phyloP scores from a whole-genome alignment of 129 eudicot species.

The Centella asiatica region DNA sequence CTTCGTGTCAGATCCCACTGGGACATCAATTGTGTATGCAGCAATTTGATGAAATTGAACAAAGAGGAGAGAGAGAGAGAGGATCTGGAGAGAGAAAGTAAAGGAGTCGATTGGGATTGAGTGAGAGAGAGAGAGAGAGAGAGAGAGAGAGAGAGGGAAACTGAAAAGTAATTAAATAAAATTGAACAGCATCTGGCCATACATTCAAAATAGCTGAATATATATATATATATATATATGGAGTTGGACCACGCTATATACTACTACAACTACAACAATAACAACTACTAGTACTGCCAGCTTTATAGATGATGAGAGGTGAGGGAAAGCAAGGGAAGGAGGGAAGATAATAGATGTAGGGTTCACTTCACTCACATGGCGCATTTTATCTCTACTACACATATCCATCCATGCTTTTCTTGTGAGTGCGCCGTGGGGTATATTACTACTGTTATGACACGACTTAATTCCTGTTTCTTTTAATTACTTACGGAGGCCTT shows the following conservation, averaged over 20 bases:
- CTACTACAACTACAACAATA: neutral
- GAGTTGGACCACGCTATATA: neutral
- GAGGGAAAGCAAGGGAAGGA: neutral
- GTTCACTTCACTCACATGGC: conserved; percentile 25
- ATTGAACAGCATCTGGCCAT: no score
- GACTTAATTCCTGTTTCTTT: no score
- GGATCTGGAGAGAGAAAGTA: neutral
- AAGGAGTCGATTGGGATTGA: neutral
- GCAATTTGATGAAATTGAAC: no score
- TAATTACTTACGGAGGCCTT: no score
- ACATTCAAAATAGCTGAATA: conserved; percentile 14
- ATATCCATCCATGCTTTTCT: conserved; percentile 4
- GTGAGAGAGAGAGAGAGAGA: conserved; percentile 1
- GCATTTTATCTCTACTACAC: conserved; percentile 41
- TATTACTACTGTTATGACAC: neutral
- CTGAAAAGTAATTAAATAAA: no score
- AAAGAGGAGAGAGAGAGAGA: neutral
- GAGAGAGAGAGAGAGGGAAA: neutral
- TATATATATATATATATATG: neutral
- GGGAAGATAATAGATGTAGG: conserved; percentile 11
- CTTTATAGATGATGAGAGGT: neutral
- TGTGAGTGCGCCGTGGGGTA: conserved; percentile 41
- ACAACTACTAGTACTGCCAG: neutral
- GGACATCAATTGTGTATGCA: no score
- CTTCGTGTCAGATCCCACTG: neutral